These are phyloP conservation scores for Lachancea quebecensis DNA, from an alignment of 805 yeast genomes.

Conservation along the genomic window DNA sequence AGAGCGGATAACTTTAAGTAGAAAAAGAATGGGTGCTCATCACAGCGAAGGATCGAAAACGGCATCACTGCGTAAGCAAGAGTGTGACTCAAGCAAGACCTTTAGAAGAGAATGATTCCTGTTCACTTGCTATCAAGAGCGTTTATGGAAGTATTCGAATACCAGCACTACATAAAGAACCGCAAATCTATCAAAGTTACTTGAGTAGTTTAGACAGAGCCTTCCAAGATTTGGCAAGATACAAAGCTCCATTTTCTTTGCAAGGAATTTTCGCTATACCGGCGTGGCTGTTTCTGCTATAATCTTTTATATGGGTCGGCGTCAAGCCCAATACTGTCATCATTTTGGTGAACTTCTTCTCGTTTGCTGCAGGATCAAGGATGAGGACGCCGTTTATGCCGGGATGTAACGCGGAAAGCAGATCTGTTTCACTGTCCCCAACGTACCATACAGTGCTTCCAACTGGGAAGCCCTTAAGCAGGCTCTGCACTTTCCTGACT, in stretches of 20 bases:
- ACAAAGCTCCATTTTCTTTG: conserved; percentile 12
- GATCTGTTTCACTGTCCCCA: conserved; percentile 31
- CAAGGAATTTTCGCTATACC: conserved; percentile 6
- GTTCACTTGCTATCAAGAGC: too few species aligned
- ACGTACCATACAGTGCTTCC: conserved; percentile 21
- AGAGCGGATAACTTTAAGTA: too few species aligned
- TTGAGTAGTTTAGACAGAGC: conserved; percentile 4
- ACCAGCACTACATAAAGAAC: neutral
- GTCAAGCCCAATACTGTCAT: conserved; percentile 4
- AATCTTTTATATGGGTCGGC: neutral
- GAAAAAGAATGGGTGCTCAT: too few species aligned
- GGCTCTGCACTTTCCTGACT: conserved; percentile 10
- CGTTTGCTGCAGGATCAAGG: conserved; percentile 16
- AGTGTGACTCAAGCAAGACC: too few species aligned
- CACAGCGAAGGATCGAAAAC: too few species aligned
- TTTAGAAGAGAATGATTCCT: too few species aligned
- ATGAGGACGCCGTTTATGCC: conserved; percentile 23
- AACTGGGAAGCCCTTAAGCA: conserved; percentile 3
- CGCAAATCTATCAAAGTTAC: neutral
- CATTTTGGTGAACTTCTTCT: conserved; percentile 18
- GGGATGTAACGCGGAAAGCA: conserved; percentile 24
- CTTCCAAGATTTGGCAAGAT: conserved; percentile 19
- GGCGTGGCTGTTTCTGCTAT: neutral
- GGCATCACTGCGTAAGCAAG: too few species aligned
- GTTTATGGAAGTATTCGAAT: neutral